phyloP scores from a whole-genome alignment of 108 stramenopile genomes.

The Nannochloropsis salina region DNA sequence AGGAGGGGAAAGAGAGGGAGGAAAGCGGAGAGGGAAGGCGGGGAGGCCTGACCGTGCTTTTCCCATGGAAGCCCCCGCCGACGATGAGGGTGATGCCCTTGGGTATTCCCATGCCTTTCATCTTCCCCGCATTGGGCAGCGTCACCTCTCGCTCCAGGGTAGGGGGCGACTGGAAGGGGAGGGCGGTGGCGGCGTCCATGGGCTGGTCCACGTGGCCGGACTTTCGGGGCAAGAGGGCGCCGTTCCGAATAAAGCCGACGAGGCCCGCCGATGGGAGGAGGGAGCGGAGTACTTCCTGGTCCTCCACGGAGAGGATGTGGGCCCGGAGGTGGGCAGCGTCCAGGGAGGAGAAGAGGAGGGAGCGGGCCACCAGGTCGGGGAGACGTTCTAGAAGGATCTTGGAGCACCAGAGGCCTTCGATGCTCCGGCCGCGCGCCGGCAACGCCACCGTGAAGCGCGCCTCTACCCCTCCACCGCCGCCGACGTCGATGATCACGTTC shows the following conservation, averaged over 20 bases:
- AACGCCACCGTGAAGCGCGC: conserved; percentile 84
- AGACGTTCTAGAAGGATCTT: conserved; percentile 66
- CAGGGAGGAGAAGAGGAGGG: conserved; percentile 57
- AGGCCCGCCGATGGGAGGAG: conserved; percentile 62
- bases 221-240: conserved; percentile 73
- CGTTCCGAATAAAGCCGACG: conserved; percentile 79
- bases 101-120: conserved; percentile 82
- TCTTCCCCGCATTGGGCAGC: conserved; percentile 40
- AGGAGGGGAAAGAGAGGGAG: neutral
- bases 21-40: neutral
- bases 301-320: conserved; percentile 75
- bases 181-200: conserved; percentile 53
- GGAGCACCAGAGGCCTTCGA: conserved; percentile 70
- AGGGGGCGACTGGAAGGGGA: conserved; percentile 61
- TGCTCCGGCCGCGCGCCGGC: conserved; percentile 74
- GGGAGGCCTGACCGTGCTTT: conserved; percentile 63
- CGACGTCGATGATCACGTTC: conserved; percentile 59
- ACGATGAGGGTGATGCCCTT: conserved; percentile 86
- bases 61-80: conserved; percentile 98
- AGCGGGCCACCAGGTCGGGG: conserved; percentile 61
- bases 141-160: conserved; percentile 35
- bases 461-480: conserved; percentile 58
- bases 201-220: conserved; percentile 77
- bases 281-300: conserved; percentile 70
- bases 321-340: conserved; percentile 50